These are phyloP conservation scores for Boechera stricta DNA, from an alignment of 345 rosid genomes.

Conservation along the genomic window DNA sequence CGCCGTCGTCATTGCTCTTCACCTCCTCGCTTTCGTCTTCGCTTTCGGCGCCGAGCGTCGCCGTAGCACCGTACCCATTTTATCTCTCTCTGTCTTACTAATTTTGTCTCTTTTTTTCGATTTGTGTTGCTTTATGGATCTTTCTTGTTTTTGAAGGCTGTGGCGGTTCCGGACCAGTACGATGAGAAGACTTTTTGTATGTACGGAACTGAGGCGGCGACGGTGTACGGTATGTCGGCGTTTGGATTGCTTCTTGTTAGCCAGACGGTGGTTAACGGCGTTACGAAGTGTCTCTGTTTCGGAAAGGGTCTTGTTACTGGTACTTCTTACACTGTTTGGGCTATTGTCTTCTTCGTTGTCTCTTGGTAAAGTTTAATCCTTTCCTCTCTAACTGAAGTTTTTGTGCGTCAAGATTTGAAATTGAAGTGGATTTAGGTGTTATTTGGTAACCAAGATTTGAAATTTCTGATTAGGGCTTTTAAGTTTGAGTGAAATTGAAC, in stretches of 20 bases:
- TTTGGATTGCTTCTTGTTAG: conserved; percentile 76
- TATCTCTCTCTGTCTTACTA: conserved; percentile 3
- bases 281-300: conserved; percentile 85
- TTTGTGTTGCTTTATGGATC: neutral
- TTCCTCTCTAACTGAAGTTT: neutral
- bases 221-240: conserved; percentile 83
- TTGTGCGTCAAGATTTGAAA: neutral
- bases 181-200: conserved; percentile 76
- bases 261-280: conserved; percentile 72
- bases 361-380: conserved; percentile 66
- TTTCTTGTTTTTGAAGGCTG: conserved; percentile 54
- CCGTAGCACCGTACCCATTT: conserved; percentile 73
- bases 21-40: conserved; percentile 88
- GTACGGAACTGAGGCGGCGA: conserved; percentile 79
- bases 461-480: conserved; percentile 7
- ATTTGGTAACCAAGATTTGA: conserved; percentile 6
- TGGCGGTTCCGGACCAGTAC: conserved; percentile 69
- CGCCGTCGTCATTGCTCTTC: conserved; percentile 64
- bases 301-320: conserved; percentile 81
- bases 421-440: neutral
- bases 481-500: neutral
- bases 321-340: conserved; percentile 59
- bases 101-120: neutral
- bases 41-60: conserved; percentile 98
- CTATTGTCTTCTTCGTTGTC: conserved; percentile 78